phyloP scores from a whole-genome alignment of 163 green algal genomes.

The Coccomyxa subellipsoidea region DNA sequence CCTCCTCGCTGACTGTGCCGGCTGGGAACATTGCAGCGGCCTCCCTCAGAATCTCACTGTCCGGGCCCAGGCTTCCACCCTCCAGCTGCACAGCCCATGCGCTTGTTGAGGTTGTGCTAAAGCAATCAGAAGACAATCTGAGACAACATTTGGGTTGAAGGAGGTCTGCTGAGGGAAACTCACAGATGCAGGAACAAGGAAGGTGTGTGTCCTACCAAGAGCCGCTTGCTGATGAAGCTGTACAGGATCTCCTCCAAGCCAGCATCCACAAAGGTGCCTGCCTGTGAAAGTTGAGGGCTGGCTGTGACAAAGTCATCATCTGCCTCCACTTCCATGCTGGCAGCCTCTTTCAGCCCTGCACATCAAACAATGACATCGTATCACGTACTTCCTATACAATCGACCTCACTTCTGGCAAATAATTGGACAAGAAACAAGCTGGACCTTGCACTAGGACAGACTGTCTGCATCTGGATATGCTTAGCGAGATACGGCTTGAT shows the following conservation, averaged over 20 bases:
- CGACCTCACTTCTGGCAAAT: too few relatives aligned
- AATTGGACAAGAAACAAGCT: too few relatives aligned
- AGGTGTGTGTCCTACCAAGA: not conserved
- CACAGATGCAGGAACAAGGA: too few relatives aligned
- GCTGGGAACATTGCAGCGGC: not conserved
- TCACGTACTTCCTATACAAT: too few relatives aligned
- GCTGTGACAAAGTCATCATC: not conserved
- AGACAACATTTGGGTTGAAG: too few relatives aligned
- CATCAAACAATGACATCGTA: not conserved
- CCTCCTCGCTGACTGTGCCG: not conserved
- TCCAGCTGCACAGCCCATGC: not conserved
- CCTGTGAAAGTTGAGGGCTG: not conserved
- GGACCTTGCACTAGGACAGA: too few relatives aligned
- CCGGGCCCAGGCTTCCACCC: not conserved
- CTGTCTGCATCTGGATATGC: too few relatives aligned
- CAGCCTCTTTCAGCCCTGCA: not conserved
- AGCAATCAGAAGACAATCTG: too few relatives aligned
- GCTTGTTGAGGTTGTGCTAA: too few relatives aligned
- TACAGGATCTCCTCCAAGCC: not conserved
- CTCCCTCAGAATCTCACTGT: not conserved
- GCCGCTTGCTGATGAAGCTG: not conserved
- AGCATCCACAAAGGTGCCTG: not conserved
- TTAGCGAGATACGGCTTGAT: too few relatives aligned
- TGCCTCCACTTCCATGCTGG: not conserved
- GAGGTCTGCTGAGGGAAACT: too few relatives aligned